Conservation (phyloP, 257 asterid species). For the Ligustrum vulgare region DNA sequence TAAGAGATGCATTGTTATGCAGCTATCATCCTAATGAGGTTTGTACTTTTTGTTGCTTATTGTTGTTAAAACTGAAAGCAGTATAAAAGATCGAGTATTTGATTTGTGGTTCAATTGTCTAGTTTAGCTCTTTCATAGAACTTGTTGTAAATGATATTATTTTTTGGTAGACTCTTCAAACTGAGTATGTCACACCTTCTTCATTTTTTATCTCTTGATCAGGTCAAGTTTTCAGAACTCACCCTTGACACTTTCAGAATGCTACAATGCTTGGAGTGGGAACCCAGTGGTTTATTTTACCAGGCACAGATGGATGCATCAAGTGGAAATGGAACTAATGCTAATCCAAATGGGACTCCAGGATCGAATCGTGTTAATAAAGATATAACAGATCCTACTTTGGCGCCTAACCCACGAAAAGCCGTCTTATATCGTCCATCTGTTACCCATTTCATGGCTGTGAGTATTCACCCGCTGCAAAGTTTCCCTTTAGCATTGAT, state of each 20-base stretch:
- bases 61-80: not conserved
- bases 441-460: conserved; percentile 84
- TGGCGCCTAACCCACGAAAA: conserved; percentile 91
- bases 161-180: conserved; percentile 14
- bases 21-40: conserved; percentile 97
- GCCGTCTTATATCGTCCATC: conserved; percentile 86
- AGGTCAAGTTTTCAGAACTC: conserved; percentile 95
- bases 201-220: conserved; percentile 31
- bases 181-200: conserved; percentile 17
- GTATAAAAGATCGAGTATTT: conserved; percentile 18
- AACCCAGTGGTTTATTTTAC: conserved; percentile 93
- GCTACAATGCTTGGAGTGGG: conserved; percentile 96
- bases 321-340: conserved; percentile 55
- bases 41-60: conserved; percentile 23
- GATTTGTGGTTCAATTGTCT: not conserved
- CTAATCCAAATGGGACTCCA: conserved; percentile 74
- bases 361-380: conserved; percentile 74
- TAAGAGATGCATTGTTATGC: conserved; percentile 84
- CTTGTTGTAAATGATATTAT: conserved; percentile 21
- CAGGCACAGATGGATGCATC: conserved; percentile 53
- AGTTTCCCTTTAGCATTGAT: conserved; percentile 17
- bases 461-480: conserved; percentile 43
- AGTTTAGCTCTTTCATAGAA: not conserved
- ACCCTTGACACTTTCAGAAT: conserved; percentile 82
- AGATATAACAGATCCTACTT: conserved; percentile 88